These are phyloP conservation scores for Jatropha podagrica DNA, from an alignment of 441 rosid genomes.

Conservation along the genomic window DNA sequence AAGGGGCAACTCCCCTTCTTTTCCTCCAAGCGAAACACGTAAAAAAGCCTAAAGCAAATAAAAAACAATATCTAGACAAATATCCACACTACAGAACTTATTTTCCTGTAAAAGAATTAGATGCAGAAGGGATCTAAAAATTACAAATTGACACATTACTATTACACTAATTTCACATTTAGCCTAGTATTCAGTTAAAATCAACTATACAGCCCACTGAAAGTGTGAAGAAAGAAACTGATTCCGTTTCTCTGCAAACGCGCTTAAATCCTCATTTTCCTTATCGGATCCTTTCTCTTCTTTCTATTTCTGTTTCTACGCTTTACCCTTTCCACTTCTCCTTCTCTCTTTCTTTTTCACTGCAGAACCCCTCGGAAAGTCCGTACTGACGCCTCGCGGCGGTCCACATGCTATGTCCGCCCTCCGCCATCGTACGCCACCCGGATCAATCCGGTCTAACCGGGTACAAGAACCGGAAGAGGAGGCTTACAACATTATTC, in stretches of 20 bases:
- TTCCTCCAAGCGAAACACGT: not conserved
- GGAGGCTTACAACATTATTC: slow-evolving; percentile 71
- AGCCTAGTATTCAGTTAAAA: not conserved
- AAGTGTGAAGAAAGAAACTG: too few species aligned
- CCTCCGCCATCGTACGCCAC: slow-evolving; percentile 34
- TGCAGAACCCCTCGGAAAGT: not conserved
- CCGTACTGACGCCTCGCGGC: not conserved
- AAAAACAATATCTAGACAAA: too few species aligned
- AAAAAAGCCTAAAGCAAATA: not conserved
- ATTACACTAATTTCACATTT: not conserved
- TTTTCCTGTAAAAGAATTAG: not conserved
- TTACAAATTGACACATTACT: not conserved
- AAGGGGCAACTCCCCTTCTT: not conserved
- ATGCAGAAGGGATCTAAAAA: not conserved
- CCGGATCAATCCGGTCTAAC: slow-evolving; percentile 24
- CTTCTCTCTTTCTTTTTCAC: not conserved
- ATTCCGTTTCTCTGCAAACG: not conserved
- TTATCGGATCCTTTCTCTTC: not conserved
- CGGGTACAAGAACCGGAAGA: slow-evolving; percentile 27
- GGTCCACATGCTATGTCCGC: slow-evolving; percentile 43
- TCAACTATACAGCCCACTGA: not conserved
- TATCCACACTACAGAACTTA: too few species aligned
- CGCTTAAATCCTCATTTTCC: not conserved
- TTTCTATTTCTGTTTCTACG: not conserved
- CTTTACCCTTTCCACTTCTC: not conserved